Evolutionary conservation across 352 stramenopile genomes (phyloP).

Genomic region (Phytophthora uliginosa): DNA sequence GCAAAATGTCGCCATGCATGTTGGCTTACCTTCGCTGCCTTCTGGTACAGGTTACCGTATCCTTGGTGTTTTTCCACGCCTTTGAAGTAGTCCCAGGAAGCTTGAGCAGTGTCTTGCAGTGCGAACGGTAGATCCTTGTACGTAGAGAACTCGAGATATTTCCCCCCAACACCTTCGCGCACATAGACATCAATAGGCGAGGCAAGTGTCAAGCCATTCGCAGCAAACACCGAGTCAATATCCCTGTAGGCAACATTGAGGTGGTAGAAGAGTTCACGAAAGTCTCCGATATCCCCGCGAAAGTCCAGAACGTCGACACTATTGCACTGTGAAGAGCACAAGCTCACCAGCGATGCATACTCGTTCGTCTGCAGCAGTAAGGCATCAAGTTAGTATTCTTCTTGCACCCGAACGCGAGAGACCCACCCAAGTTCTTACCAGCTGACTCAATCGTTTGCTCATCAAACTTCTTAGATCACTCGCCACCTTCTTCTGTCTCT

Average conservation of each 20-base stretch:
- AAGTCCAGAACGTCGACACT: conserved; percentile 20
- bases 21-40: conserved; percentile 26
- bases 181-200: conserved; percentile 31
- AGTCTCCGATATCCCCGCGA: conserved; percentile 26
- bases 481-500: not conserved
- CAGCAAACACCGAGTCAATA: conserved; percentile 35
- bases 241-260: conserved; percentile 33
- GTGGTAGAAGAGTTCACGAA: conserved; percentile 26
- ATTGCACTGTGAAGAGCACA: conserved; percentile 16
- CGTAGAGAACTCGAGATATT: conserved; percentile 39
- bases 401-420: not conserved
- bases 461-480: not conserved
- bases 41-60: conserved; percentile 38
- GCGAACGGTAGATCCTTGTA: conserved; percentile 35
- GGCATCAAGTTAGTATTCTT: not conserved
- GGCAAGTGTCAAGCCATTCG: conserved; percentile 31
- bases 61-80: conserved; percentile 34
- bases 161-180: conserved; percentile 32
- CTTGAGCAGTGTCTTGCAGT: conserved; percentile 20
- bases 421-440: conserved; percentile 9
- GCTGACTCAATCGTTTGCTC: conserved; percentile 10
- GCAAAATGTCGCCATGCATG: not conserved
- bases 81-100: conserved; percentile 36
- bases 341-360: conserved; percentile 11
- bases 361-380: conserved; percentile 28